These are phyloP conservation scores for Penicillium sp. DNA, from an alignment of 2,329 filamentous ascomycete genomes.

Conservation along the genomic window DNA sequence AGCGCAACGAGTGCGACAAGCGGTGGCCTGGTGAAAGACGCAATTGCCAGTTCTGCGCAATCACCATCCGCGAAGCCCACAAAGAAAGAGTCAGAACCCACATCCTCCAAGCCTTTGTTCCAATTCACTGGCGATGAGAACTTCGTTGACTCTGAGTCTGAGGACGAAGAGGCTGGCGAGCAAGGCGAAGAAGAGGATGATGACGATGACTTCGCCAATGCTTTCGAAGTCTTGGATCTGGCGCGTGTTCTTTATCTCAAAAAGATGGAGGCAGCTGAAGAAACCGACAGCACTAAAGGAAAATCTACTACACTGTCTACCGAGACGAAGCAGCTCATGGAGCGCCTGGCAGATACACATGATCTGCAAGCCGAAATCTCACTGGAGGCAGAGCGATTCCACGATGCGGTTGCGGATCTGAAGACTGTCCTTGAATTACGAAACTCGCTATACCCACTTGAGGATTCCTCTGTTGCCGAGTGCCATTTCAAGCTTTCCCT, in stretches of 20 bases:
- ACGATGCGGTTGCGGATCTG: slow-evolving; percentile 82
- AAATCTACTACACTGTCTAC: slow-evolving; percentile 47
- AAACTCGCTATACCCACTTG: slow-evolving; percentile 72
- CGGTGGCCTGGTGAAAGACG: slow-evolving; percentile 27
- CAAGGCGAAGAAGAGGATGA: slow-evolving; percentile 58
- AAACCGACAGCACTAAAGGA: slow-evolving; percentile 47
- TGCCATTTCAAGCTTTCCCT: slow-evolving; percentile 96
- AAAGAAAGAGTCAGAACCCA: slow-evolving; percentile 12
- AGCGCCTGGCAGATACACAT: slow-evolving; percentile 88
- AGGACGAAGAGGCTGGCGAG: slow-evolving; percentile 44
- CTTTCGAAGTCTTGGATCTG: slow-evolving; percentile 65
- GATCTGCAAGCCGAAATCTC: slow-evolving; percentile 94
- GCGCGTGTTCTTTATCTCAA: slow-evolving; percentile 61
- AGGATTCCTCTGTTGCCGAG: slow-evolving; percentile 85
- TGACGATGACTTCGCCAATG: slow-evolving; percentile 64
- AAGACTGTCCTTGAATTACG: slow-evolving; percentile 77
- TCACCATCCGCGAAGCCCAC: slow-evolving; percentile 15
- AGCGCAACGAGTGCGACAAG: slow-evolving; percentile 16
- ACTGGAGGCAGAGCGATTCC: slow-evolving; percentile 93
- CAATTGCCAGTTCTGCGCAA: slow-evolving; percentile 26
- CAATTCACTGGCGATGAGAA: slow-evolving; percentile 95
- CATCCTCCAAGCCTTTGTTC: slow-evolving; percentile 67
- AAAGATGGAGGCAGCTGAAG: slow-evolving; percentile 54
- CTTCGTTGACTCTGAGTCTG: slow-evolving; percentile 75
- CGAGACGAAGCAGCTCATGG: slow-evolving; percentile 66